Evolutionary conservation across 2,329 filamentous ascomycete species (phyloP), one percentile per base, ranked within the genome.

Genomic region (Trichophaea hybrida): DNA sequence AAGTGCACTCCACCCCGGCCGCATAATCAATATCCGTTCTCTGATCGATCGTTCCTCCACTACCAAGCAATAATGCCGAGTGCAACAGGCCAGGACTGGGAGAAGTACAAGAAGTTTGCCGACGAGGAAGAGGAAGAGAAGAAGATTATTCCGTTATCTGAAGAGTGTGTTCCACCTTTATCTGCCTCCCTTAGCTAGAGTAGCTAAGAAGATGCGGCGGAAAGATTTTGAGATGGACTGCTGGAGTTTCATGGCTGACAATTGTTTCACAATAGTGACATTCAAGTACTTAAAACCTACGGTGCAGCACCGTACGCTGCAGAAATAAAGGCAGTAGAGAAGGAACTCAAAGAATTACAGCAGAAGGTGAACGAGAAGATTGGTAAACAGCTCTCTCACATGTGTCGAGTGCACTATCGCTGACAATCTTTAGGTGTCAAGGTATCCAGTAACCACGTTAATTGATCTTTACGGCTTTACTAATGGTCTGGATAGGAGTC

Each of bases 321-420:
- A 52, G 85, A 88, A 62, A 78, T 98, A 71, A 96, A 95, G 81
- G 94, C 93, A 76, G 85, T 98, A 64, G 93, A 98, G 76, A 94
- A 97, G 75, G 87, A 96, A 76, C 97, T 98, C 79, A 98, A 97
- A 74, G 93, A 98, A 74, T 94, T 94, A 75, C 93, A 98, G 75
- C 86, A 88, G 70, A 95, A 89, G 64, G 91, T 98, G 63, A 94
- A 98, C 69, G 93, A 98, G 76, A 98, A 98, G 81, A 97, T 98
- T 69, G 93, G 82, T 69, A 74, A 57, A 59, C 60, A 5, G 12
- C 24, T 10, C 12, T n/a, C 6, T 10, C 12, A 35, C 35, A 17
- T 50, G 12, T 4, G 24, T 33, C n/a, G 44, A 49, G 33, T 12
- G 31, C 10, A 17, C 10, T 43, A 15, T 49, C 35, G 62, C 67